These are phyloP conservation scores for Fonsecaea erecta DNA, from an alignment of 2,329 filamentous ascomycete species.

Conservation along the genomic window DNA sequence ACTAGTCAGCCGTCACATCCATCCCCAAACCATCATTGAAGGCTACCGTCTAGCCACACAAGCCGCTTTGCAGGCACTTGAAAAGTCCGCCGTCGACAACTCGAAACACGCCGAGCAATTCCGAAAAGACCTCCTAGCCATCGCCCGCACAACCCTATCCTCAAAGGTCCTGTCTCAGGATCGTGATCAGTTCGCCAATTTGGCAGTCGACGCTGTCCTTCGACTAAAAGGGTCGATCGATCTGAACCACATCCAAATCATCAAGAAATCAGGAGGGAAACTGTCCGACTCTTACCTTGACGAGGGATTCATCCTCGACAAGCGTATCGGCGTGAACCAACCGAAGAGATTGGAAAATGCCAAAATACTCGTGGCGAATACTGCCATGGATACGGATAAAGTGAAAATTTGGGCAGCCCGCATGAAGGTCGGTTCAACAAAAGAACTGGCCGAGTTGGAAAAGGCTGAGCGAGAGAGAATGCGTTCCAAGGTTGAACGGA, in stretches of 20 bases:
- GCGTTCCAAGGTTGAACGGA: constrained; percentile 98
- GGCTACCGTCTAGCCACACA: constrained; percentile 96
- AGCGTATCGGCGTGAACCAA: constrained; percentile 98
- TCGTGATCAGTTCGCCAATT: constrained; percentile 83
- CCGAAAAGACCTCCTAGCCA: constrained; percentile 84
- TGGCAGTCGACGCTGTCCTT: constrained; percentile 89
- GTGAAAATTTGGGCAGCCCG: constrained; percentile 99
- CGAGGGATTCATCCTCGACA: constrained; percentile 97
- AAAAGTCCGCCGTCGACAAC: constrained; percentile 85
- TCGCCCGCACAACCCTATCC: constrained; percentile 92
- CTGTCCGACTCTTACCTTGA: constrained; percentile 97
- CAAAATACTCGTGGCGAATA: constrained; percentile 97
- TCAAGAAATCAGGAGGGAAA: constrained; percentile 99
- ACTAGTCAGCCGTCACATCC: constrained; percentile 96
- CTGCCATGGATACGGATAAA: constrained; percentile 99
- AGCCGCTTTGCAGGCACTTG: constrained; percentile 82
- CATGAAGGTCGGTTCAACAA: constrained; percentile 94
- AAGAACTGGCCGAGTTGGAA: constrained; percentile 96
- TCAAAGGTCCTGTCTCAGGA: constrained; percentile 97
- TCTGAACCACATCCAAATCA: constrained; percentile 97
- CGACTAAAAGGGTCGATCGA: constrained; percentile 89
- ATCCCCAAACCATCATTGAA: constrained; percentile 99
- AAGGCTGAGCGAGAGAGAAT: constrained; percentile 99
- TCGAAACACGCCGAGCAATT: constrained; percentile 83
- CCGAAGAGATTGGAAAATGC: constrained; percentile 96